phyloP scores from a whole-genome alignment of 1,139 yeast genomes.

The Debaryomyces udenii region DNA sequence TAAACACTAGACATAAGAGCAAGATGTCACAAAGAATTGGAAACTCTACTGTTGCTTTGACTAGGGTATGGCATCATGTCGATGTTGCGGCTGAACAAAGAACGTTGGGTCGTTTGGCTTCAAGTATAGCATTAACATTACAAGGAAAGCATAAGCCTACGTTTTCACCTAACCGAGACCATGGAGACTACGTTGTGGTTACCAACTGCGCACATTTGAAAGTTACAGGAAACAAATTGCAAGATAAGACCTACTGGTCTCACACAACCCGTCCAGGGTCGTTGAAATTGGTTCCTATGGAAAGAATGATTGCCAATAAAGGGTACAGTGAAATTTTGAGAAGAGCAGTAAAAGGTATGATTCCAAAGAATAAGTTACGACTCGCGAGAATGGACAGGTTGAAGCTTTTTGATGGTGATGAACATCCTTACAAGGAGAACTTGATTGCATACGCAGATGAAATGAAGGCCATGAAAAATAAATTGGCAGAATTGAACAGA shows the following conservation, averaged over 20 bases:
- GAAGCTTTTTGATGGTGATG: conserved; percentile 84
- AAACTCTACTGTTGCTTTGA: conserved; percentile 70
- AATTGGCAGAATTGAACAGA: conserved; percentile 41
- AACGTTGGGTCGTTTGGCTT: conserved; percentile 90
- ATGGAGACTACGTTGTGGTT: conserved; percentile 96
- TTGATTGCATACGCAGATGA: conserved; percentile 88
- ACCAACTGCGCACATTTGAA: conserved; percentile 84
- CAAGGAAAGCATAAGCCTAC: conserved; percentile 98
- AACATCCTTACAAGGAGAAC: conserved; percentile 83
- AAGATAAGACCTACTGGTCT: conserved; percentile 85
- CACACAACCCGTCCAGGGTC: conserved; percentile 93
- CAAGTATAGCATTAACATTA: conserved; percentile 81
- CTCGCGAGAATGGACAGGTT: conserved; percentile 79
- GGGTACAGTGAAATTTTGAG: conserved; percentile 83
- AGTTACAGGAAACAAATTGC: conserved; percentile 80
- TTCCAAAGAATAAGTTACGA: conserved; percentile 88
- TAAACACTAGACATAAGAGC: neutral
- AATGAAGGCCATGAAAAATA: conserved; percentile 52
- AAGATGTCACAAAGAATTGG: conserved; percentile 62
- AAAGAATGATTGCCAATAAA: conserved; percentile 70
- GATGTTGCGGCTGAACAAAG: conserved; percentile 84
- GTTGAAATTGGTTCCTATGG: conserved; percentile 81
- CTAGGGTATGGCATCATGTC: conserved; percentile 94
- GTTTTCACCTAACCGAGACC: conserved; percentile 71
- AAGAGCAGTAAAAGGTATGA: conserved; percentile 93